Conservation (phyloP, 176 grass and related monocot species). For the Panicum miliaceum region DNA sequence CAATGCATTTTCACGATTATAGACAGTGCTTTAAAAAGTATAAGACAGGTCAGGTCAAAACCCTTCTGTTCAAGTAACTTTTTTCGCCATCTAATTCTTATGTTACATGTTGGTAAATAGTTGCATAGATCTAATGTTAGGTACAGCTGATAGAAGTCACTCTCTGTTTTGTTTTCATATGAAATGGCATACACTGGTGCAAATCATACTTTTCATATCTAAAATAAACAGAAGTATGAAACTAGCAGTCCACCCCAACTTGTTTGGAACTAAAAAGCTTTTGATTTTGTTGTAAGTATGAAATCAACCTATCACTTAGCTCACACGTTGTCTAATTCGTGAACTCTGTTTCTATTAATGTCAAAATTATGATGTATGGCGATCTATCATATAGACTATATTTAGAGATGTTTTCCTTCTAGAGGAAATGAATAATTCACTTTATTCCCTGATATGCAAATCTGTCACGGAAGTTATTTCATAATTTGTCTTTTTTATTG, state of each 20-base stretch:
- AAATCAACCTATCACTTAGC: neutral
- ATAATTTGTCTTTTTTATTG: slow-evolving; percentile 6
- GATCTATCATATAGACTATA: slow-evolving; percentile 9
- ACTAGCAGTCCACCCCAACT: neutral
- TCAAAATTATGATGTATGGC: neutral
- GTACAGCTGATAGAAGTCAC: neutral
- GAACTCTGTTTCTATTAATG: neutral
- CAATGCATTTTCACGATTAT: slow-evolving; percentile 24
- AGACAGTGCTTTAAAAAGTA: slow-evolving; percentile 8
- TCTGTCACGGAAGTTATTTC: neutral
- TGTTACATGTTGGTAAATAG: neutral
- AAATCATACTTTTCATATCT: slow-evolving; percentile 15
- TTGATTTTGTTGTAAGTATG: neutral
- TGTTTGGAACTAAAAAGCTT: neutral
- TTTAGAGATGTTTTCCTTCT: neutral
- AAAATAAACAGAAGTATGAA: neutral
- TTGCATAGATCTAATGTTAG: neutral
- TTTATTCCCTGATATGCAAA: slow-evolving; percentile 26
- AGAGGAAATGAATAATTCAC: slow-evolving; percentile 19
- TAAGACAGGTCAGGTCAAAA: neutral
- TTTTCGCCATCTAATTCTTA: neutral
- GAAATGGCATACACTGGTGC: neutral
- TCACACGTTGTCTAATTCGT: neutral
- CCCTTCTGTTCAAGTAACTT: neutral
- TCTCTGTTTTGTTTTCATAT: slow-evolving; percentile 10